Base-by-base conservation (phyloP, 73 alveolate genomes). In the Paramecium primaurelia region DNA sequence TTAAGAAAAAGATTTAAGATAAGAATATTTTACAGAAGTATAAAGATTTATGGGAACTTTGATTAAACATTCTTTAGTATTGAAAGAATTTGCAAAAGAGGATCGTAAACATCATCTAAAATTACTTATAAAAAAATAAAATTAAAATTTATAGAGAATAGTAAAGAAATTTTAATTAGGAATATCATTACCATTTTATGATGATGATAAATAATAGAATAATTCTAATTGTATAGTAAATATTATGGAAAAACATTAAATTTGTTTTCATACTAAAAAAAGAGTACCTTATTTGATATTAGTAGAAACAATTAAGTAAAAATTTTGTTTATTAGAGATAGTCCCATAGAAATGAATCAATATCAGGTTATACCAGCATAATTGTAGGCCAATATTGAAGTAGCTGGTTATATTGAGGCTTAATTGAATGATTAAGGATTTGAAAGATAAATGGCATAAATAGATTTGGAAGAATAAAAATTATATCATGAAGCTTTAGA, bases 201-300 rank as follows among this genome's bases (percentile, higher is more conserved):
- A 84, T 36, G 95, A 92, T 6, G 95, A 95, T 75, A 94, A 94
- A 59, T 86, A 84, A 25, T 91, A 95, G 49, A 96, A 93, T 36
- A 47, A 80, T 80, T 80, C 91, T 8, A 4, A 45, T 42, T 26
- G 64, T 12, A 49, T 80, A 3, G 77, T 80, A 25, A 18, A 25
- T 20, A 80, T 80, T 18, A 20, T 80, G 49, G 91, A 80, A 20
- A 80, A 80, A 49, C 91, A 80, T 36, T 8, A 42, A 42, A 47
- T 80, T n/a, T 96, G 98, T 69, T 96, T 95, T 77, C 93, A 96
- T 11, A 95, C 98, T 10, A 96, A 96, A 77, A 97, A 96, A 69
- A 95, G 98, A 92, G 98, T 96, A 0, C 98, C 98, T 3, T 95
- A 96, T 12, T 95, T 95, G 80, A 91, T 96, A 10, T 38, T 86